A percentile compares a stretch with the other conserved stretches of the same genome.
Conservation (phyloP, 2,329 filamentous ascomycete species). For the Botrytis aclada region DNA sequence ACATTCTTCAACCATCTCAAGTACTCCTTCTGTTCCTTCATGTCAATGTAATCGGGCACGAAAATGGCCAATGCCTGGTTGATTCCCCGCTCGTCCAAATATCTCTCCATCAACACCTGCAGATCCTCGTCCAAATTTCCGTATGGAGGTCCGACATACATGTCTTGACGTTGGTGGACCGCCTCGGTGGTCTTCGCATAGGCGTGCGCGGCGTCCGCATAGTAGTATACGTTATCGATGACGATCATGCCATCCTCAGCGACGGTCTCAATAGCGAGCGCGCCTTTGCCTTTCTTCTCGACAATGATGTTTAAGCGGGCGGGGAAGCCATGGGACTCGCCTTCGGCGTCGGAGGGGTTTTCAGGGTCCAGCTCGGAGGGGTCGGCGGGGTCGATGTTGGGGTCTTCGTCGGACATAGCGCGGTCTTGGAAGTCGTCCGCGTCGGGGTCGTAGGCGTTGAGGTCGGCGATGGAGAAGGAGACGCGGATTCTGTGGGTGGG, state of each 20-base stretch:
- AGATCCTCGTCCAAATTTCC: slow-evolving; percentile 94
- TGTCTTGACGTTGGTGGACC: slow-evolving; percentile 69
- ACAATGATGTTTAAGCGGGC: slow-evolving; percentile 82
- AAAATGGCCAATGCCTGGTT: slow-evolving; percentile 84
- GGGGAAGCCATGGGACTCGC: slow-evolving; percentile 61
- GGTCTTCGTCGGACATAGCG: slow-evolving; percentile 52
- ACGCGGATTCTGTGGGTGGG: slow-evolving; percentile 63
- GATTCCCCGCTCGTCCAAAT: slow-evolving; percentile 91
- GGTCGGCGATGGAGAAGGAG: slow-evolving; percentile 80
- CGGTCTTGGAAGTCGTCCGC: slow-evolving; percentile 53
- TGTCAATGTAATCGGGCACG: slow-evolving; percentile 92
- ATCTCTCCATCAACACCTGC: slow-evolving; percentile 86
- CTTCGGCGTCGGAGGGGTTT: slow-evolving; percentile 53
- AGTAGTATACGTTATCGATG: slow-evolving; percentile 90
- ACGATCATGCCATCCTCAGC: slow-evolving; percentile 83
- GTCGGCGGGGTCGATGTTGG: slow-evolving; percentile 43
- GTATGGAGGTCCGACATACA: slow-evolving; percentile 91
- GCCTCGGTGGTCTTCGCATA: slow-evolving; percentile 72
- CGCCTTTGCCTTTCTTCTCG: slow-evolving; percentile 82
- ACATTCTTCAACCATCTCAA: slow-evolving; percentile 83
- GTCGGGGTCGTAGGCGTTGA: slow-evolving; percentile 63
- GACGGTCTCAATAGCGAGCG: slow-evolving; percentile 80
- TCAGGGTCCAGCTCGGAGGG: slow-evolving; percentile 54
- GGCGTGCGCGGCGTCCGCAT: slow-evolving; percentile 72
- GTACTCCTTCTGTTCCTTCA: slow-evolving; percentile 99